phyloP scores from a whole-genome alignment of 345 rosid genomes.

The Acer negundo region DNA sequence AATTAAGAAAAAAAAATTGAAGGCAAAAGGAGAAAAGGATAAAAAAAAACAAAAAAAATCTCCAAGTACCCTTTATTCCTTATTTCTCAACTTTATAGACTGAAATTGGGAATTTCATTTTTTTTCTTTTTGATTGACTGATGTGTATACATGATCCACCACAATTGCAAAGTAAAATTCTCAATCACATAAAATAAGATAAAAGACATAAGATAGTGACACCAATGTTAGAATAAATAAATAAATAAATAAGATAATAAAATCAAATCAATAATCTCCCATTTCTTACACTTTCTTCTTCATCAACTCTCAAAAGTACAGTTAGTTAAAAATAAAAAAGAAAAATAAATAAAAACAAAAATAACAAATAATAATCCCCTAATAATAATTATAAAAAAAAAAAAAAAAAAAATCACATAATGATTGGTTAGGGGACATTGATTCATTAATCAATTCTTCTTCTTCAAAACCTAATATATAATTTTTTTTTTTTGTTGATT shows the following conservation, averaged over 20 bases:
- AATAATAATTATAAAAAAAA: constrained; percentile 11
- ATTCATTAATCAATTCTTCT: neutral
- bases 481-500: neutral
- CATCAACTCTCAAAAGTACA: constrained; percentile 16
- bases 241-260: constrained; percentile 4
- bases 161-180: neutral
- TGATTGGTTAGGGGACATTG: constrained; percentile 1
- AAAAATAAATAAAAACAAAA: neutral
- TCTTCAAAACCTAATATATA: neutral
- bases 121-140: neutral
- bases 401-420: constrained; percentile 21
- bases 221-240: constrained; percentile 16
- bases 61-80: neutral
- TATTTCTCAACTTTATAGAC: neutral
- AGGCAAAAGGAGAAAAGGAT: neutral
- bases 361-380: neutral
- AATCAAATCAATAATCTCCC: constrained; percentile 26
- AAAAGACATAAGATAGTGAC: neutral
- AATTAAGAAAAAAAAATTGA: too few relatives aligned
- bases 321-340: constrained; percentile 21
- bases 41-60: neutral
- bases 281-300: constrained; percentile 24
- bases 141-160: neutral
- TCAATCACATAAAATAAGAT: neutral
- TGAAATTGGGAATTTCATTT: neutral